A percentile compares a stretch with the other conserved stretches of the same genome.
Evolutionary conservation across 192 early-diverging fungal genomes (phyloP).

Genomic region (Backusella australiensis): DNA sequence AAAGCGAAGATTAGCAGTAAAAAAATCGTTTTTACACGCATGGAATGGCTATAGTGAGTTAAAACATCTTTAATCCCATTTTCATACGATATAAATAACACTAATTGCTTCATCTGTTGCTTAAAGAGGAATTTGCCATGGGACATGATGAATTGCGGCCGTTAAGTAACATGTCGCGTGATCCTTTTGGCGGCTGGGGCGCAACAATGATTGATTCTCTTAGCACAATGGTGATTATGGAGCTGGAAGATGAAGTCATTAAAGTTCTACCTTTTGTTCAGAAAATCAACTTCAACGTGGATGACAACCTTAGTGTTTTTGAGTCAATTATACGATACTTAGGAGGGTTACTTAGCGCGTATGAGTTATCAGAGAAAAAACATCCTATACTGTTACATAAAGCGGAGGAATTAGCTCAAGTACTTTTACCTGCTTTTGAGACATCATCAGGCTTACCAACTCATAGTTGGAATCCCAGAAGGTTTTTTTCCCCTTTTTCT

Average conservation of each 20-base stretch:
- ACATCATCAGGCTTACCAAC: constrained; percentile 63
- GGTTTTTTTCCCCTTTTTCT: background rate
- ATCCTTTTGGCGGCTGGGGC: constrained; percentile 55
- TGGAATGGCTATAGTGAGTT: constrained; percentile 72
- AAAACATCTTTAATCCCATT: background rate
- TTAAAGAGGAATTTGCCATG: constrained; percentile 58
- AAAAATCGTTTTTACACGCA: constrained; percentile 60
- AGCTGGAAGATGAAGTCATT: constrained; percentile 70
- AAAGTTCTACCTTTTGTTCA: constrained; percentile 61
- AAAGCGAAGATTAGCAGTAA: constrained; percentile 43
- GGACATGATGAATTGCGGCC: constrained; percentile 70
- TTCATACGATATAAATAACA: background rate
- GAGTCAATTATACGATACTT: constrained; percentile 79
- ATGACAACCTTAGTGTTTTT: constrained; percentile 72
- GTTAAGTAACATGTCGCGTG: constrained; percentile 19
- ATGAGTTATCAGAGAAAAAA: constrained; percentile 73
- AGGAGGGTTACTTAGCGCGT: constrained; percentile 81
- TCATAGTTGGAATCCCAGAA: constrained; percentile 51
- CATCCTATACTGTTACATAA: constrained; percentile 57
- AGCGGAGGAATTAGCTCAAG: constrained; percentile 64
- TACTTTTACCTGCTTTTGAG: constrained; percentile 70
- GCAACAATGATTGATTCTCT: constrained; percentile 83
- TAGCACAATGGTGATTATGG: constrained; percentile 86
- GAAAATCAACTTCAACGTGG: constrained; percentile 36
- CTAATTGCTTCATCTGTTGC: background rate